Conservation (phyloP, 1,139 yeast genomes). For the Geotrichum restrictum region DNA sequence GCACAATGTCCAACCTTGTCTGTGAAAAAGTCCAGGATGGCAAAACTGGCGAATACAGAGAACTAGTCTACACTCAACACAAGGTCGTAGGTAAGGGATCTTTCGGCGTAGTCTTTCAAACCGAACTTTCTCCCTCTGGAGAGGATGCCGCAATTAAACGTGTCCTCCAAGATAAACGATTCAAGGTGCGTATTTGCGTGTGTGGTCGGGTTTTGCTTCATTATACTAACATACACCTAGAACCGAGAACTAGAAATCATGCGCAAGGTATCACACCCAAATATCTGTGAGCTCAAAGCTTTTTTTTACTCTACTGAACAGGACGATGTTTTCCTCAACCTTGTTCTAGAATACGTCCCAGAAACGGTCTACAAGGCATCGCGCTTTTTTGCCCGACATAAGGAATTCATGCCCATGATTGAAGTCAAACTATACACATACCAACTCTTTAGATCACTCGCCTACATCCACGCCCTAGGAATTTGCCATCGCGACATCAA, state of each 20-base stretch:
- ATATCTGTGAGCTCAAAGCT: conserved; percentile 83
- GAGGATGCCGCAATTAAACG: conserved; percentile 87
- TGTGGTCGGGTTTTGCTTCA: background rate
- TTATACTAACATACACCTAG: conserved; percentile 20
- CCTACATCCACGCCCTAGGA: conserved; percentile 84
- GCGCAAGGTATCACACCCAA: conserved; percentile 82
- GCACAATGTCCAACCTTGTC: conserved; percentile 48
- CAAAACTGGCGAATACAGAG: conserved; percentile 58
- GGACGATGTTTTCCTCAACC: conserved; percentile 78
- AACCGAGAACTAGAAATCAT: conserved; percentile 94
- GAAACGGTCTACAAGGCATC: conserved; percentile 90
- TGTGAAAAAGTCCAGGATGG: conserved; percentile 74
- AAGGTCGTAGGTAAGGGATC: conserved; percentile 97
- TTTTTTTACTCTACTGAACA: conserved; percentile 76
- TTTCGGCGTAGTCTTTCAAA: conserved; percentile 92
- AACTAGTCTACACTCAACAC: conserved; percentile 64
- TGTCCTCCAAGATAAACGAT: conserved; percentile 89
- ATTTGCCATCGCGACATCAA: conserved; percentile 97
- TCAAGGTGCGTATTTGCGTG: conserved; percentile 45
- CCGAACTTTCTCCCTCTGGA: conserved; percentile 69
- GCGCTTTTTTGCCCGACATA: conserved; percentile 74
- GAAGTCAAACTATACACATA: conserved; percentile 88
- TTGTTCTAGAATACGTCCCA: conserved; percentile 88
- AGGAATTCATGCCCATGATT: conserved; percentile 75
- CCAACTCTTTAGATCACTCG: conserved; percentile 85